These are phyloP conservation scores for Penicillium palitans DNA, from an alignment of 2,329 filamentous ascomycete genomes.

Conservation along the genomic window DNA sequence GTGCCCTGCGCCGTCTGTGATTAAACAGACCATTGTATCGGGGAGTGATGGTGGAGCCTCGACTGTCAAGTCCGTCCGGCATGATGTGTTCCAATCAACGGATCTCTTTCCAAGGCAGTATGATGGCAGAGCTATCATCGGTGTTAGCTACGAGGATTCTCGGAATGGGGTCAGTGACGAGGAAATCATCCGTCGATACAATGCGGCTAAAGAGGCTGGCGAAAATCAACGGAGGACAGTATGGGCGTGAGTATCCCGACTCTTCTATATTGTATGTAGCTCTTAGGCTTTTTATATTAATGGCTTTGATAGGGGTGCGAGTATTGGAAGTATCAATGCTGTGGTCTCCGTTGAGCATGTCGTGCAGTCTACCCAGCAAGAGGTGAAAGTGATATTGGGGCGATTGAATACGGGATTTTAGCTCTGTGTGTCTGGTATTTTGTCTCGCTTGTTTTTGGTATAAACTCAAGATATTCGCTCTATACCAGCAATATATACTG, in stretches of 20 bases:
- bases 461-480: neutral
- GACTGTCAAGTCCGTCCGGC: slow-evolving; percentile 47
- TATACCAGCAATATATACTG: no score
- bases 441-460: neutral
- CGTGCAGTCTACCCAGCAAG: slow-evolving; percentile 12
- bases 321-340: slow-evolving; percentile 20
- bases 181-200: slow-evolving; percentile 21
- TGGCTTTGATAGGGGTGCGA: slow-evolving; percentile 12
- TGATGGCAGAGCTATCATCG: slow-evolving; percentile 22
- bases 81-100: slow-evolving; percentile 26
- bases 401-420: slow-evolving; percentile 8
- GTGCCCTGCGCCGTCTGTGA: slow-evolving; percentile 44
- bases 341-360: slow-evolving; percentile 16
- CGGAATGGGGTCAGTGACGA: slow-evolving; percentile 16
- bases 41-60: slow-evolving; percentile 48
- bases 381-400: slow-evolving; percentile 6
- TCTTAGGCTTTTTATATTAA: neutral
- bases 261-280: neutral
- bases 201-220: slow-evolving; percentile 17
- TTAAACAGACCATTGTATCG: slow-evolving; percentile 46
- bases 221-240: slow-evolving; percentile 21
- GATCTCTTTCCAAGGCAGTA: slow-evolving; percentile 23
- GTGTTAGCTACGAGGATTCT: slow-evolving; percentile 18
- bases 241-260: slow-evolving; percentile 20
- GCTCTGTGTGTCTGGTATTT: neutral